These are phyloP conservation scores for Torulaspora franciscae DNA, from an alignment of 805 yeast species.

Conservation along the genomic window DNA sequence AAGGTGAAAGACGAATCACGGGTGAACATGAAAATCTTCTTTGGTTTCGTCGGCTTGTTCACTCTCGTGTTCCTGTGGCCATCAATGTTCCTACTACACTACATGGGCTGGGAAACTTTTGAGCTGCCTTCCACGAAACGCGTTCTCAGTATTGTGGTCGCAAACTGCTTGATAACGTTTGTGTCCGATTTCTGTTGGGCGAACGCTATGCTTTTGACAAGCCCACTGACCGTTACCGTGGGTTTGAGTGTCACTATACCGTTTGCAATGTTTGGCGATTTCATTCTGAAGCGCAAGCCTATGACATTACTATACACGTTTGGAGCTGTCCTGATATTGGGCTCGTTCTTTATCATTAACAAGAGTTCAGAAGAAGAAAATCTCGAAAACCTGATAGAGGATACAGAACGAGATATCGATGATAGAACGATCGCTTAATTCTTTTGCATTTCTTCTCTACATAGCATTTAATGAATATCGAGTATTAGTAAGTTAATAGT, in stretches of 20 bases:
- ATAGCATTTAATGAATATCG: background rate
- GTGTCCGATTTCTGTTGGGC: constrained; percentile 95
- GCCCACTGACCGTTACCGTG: constrained; percentile 92
- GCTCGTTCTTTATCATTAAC: constrained; percentile 81
- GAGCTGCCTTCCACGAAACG: constrained; percentile 57
- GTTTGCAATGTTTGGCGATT: constrained; percentile 87
- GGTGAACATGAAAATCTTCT: constrained; percentile 80
- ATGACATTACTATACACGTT: constrained; percentile 59
- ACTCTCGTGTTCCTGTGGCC: constrained; percentile 81
- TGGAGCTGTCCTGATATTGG: constrained; percentile 77
- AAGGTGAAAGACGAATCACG: constrained; percentile 68
- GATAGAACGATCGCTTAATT: constrained; percentile 1
- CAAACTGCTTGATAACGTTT: constrained; percentile 75
- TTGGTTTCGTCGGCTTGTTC: constrained; percentile 91
- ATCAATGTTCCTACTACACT: constrained; percentile 59
- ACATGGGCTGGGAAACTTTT: constrained; percentile 60
- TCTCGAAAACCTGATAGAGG: constrained; percentile 14
- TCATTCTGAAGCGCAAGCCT: constrained; percentile 59
- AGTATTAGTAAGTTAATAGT: background rate
- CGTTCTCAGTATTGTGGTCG: constrained; percentile 48
- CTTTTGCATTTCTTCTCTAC: background rate
- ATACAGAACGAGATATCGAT: constrained; percentile 1
- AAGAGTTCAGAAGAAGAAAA: constrained; percentile 65
- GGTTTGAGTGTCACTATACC: constrained; percentile 93
- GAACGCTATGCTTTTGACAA: constrained; percentile 84